A percentile compares a stretch with the other conserved stretches of the same genome.
These are phyloP conservation scores for Zygosaccharomyces sapae DNA, from an alignment of 1,139 yeast genomes.

Conservation along the genomic window DNA sequence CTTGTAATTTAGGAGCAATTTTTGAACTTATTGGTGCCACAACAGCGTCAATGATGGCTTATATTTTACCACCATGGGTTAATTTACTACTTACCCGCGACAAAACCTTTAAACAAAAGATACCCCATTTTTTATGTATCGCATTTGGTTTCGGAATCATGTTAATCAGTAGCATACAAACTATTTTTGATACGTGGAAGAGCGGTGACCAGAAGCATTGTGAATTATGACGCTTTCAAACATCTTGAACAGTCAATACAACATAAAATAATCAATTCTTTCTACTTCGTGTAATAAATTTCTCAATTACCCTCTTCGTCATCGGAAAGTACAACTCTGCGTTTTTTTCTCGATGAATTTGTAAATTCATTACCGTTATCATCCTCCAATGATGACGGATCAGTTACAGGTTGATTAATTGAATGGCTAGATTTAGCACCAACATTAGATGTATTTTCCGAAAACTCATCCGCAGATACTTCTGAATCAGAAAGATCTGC, in stretches of 20 bases:
- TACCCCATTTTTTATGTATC: constrained; percentile 60
- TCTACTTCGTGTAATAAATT: background rate
- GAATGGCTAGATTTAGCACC: background rate
- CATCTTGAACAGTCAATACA: background rate
- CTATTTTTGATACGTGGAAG: constrained; percentile 52
- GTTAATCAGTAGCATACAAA: constrained; percentile 73
- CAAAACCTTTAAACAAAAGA: constrained; percentile 41
- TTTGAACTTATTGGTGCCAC: constrained; percentile 89
- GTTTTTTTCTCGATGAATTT: constrained; percentile 6
- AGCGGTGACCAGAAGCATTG: constrained; percentile 45
- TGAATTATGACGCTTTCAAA: constrained; percentile 17
- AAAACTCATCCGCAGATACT: background rate
- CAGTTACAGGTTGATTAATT: background rate
- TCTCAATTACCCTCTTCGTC: constrained; percentile 12
- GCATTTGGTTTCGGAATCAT: constrained; percentile 71
- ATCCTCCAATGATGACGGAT: constrained; percentile 1
- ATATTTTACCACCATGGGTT: constrained; percentile 84
- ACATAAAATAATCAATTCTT: background rate
- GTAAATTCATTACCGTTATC: constrained; percentile 5
- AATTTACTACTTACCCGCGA: constrained; percentile 61
- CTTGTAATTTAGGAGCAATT: constrained; percentile 86
- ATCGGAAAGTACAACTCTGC: constrained; percentile 12
- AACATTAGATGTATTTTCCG: background rate
- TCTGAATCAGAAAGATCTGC: constrained; percentile 11
- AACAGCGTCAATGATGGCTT: constrained; percentile 89